Base-by-base conservation (phyloP, 805 yeast genomes). In the Kluyveromyces nonfermentans region DNA sequence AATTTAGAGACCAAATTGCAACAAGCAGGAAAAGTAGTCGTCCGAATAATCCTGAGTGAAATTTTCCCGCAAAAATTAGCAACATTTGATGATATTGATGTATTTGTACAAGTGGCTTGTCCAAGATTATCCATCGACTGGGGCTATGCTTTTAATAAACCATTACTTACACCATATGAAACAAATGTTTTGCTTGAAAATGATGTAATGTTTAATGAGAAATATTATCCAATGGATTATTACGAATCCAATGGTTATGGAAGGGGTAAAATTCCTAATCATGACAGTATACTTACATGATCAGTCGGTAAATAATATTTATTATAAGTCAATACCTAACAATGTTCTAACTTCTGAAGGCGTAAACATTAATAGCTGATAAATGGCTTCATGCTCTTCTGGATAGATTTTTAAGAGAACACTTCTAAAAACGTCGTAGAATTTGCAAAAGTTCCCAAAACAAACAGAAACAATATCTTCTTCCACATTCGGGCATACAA, bases 81-180 rank as follows among this genome's bases (percentile, higher is more conserved):
- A 9, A 82, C 85, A 81, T 93, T 93, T 64, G 89, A 86, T 54
- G 93, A 86, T 55, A 77, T 90, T 15, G 98, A 93, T 63, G 95
- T 89, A 1, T 93, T 93, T 72, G 85, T 93, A 12, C 98, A 93
- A 64, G 95, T 93, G 2, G 98, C 98, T 0, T 93, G 98, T 60
- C 98, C 98, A 0, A 72, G 98, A 55, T 68, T 93, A 37, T 86
- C 96, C 1, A 90, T 93, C 35, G 98, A 93, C 62, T 93, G 98
- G 98, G 98, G 98, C 0, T 93, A 93, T 62, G 98, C 98, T 0
- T 93, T 93, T 58, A 79, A 80, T 46, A 85, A 84, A 57, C 98
- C 98, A 0, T 67, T 93, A 35, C 65, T 93, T 46, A 90, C 98
- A 0, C 98, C 98, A 0, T 93, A 93, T 60, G 98, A 93, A 59